Conservation (phyloP, 2,329 filamentous ascomycete species). For the Colletotrichum higginsianum region DNA sequence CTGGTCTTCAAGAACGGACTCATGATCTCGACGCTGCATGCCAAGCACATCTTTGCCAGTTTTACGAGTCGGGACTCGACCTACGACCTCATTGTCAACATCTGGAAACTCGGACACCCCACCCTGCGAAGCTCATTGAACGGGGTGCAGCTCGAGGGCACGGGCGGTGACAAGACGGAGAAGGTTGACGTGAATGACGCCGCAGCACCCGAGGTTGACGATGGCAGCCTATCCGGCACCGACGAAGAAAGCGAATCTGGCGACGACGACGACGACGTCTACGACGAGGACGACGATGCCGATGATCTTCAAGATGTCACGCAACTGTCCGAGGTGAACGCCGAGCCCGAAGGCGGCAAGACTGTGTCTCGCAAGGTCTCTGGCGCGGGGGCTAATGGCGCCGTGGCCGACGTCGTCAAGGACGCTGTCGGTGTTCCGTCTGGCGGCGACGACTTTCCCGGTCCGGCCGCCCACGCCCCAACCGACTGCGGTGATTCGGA, state of each 20-base stretch:
- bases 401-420: slow-evolving; percentile 63
- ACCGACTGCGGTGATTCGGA: slow-evolving; percentile 88
- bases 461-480: slow-evolving; percentile 83
- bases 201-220: slow-evolving; percentile 52
- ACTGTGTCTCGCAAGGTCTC: slow-evolving; percentile 81
- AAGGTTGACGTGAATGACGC: slow-evolving; percentile 72
- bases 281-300: slow-evolving; percentile 85
- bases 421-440: slow-evolving; percentile 61
- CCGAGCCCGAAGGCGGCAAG: slow-evolving; percentile 73
- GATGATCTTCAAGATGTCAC: slow-evolving; percentile 67
- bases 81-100: slow-evolving; percentile 96
- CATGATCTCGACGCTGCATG: slow-evolving; percentile 95
- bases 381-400: slow-evolving; percentile 64
- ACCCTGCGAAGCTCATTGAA: slow-evolving; percentile 92
- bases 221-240: slow-evolving; percentile 68
- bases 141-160: slow-evolving; percentile 85
- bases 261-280: slow-evolving; percentile 80
- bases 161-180: slow-evolving; percentile 91
- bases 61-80: slow-evolving; percentile 95
- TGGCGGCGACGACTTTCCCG: slow-evolving; percentile 79
- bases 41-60: slow-evolving; percentile 95
- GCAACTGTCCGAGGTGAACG: slow-evolving; percentile 56
- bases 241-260: slow-evolving; percentile 72
- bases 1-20: slow-evolving; percentile 97
- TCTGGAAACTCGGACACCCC: slow-evolving; percentile 97